Evolutionary conservation across 2,329 filamentous ascomycete genomes (phyloP).

Genomic region (Sordariomycetes sp.): DNA sequence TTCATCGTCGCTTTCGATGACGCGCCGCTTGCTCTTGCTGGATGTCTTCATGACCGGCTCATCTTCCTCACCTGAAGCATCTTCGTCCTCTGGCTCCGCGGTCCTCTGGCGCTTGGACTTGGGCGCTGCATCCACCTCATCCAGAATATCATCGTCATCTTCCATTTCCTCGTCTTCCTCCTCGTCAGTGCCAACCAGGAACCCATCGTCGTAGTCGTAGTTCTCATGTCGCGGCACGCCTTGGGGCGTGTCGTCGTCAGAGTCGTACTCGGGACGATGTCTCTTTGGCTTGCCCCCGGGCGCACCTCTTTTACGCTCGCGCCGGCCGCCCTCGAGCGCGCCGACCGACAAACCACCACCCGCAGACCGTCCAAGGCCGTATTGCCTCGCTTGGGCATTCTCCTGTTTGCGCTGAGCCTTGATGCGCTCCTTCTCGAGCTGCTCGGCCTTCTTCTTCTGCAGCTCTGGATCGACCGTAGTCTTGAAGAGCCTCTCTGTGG

Average conservation of each 20-base stretch:
- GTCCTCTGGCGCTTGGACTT: slow-evolving; percentile 46
- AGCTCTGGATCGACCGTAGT: slow-evolving; percentile 68
- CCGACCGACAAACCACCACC: slow-evolving; percentile 55
- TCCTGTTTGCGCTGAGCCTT: slow-evolving; percentile 58
- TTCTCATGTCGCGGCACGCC: slow-evolving; percentile 58
- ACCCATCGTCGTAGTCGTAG: slow-evolving; percentile 73
- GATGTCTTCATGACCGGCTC: slow-evolving; percentile 28
- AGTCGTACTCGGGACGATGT: slow-evolving; percentile 59
- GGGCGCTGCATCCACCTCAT: slow-evolving; percentile 38
- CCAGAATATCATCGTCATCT: slow-evolving; percentile 49
- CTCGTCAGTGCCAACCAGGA: slow-evolving; percentile 67
- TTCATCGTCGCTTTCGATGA: slow-evolving; percentile 50
- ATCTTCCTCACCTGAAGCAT: slow-evolving; percentile 46
- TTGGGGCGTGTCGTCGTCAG: slow-evolving; percentile 62
- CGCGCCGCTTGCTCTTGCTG: slow-evolving; percentile 41
- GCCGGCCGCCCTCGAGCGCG: slow-evolving; percentile 56
- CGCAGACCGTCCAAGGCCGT: slow-evolving; percentile 40
- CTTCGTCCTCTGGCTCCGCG: slow-evolving; percentile 34
- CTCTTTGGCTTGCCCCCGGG: slow-evolving; percentile 43
- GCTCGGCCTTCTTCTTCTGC: slow-evolving; percentile 63
- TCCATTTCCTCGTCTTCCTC: slow-evolving; percentile 56
- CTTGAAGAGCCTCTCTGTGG: slow-evolving; percentile 58
- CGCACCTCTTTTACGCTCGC: slow-evolving; percentile 44
- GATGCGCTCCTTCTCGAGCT: slow-evolving; percentile 64
- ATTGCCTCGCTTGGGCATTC: slow-evolving; percentile 55